These are phyloP conservation scores for Purpureocillium takamizusanense DNA, from an alignment of 2,329 filamentous ascomycete genomes.

Conservation along the genomic window DNA sequence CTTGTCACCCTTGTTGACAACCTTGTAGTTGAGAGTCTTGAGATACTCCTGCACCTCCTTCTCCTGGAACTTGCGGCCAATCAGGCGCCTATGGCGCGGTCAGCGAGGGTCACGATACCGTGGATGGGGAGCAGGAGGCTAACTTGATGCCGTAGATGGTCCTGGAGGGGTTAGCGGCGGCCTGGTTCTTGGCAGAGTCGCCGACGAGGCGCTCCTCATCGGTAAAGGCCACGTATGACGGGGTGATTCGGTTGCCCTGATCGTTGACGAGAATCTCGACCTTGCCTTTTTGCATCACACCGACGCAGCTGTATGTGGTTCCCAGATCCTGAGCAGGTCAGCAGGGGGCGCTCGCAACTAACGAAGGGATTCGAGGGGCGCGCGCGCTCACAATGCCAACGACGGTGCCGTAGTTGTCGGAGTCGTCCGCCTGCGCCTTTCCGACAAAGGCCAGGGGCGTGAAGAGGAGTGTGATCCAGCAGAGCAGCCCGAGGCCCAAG, in stretches of 20 bases:
- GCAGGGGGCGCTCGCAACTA: too few species aligned
- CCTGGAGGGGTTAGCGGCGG: constrained; percentile 65
- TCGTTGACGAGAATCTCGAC: constrained; percentile 95
- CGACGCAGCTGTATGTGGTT: constrained; percentile 83
- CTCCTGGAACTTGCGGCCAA: constrained; percentile 75
- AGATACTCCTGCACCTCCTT: constrained; percentile 86
- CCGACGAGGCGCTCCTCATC: constrained; percentile 95
- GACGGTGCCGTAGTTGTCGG: constrained; percentile 76
- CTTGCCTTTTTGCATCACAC: constrained; percentile 93
- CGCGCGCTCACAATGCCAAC: constrained; percentile 69
- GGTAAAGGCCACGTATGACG: constrained; percentile 92
- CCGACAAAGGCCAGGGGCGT: constrained; percentile 78
- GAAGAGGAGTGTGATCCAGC: constrained; percentile 87
- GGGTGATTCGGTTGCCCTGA: constrained; percentile 93
- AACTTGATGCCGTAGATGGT: constrained; percentile 81
- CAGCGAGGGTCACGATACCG: constrained; percentile 6
- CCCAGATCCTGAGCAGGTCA: constrained; percentile 78
- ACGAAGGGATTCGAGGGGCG: neutral
- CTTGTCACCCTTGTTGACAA: constrained; percentile 83
- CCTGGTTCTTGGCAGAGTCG: constrained; percentile 96
- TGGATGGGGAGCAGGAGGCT: constrained; percentile 28
- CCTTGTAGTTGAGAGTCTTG: constrained; percentile 98
- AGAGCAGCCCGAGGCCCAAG: constrained; percentile 78
- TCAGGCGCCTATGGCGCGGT: constrained; percentile 54
- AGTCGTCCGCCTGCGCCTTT: constrained; percentile 63